A percentile compares a stretch with the other conserved stretches of the same genome.
phyloP scores from a whole-genome alignment of 352 stramenopile genomes.

The Globisporangium solare region DNA sequence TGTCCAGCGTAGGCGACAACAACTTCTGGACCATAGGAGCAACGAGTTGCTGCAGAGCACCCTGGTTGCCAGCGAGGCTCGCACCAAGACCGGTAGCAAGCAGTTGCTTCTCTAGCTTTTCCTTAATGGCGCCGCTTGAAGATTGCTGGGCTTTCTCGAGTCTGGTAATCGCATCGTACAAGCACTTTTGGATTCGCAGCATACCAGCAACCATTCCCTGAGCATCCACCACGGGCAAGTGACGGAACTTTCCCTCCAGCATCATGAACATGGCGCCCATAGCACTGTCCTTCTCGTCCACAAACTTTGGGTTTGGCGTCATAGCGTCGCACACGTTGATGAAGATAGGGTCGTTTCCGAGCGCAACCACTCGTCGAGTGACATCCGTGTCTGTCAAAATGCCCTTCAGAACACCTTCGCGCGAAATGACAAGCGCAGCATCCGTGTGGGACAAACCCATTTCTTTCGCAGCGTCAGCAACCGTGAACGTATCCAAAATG shows the following conservation, averaged over 20 bases:
- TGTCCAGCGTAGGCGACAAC: conserved; percentile 76
- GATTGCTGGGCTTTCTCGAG: conserved; percentile 90
- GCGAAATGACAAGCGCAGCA: conserved; percentile 90
- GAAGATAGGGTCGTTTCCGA: conserved; percentile 83
- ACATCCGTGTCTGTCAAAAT: conserved; percentile 96
- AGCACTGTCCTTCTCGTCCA: conserved; percentile 82
- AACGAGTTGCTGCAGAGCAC: conserved; percentile 65
- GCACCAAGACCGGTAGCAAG: conserved; percentile 43
- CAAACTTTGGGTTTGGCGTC: conserved; percentile 87
- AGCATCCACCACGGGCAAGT: conserved; percentile 93
- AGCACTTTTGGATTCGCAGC: conserved; percentile 98
- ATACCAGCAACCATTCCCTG: conserved; percentile 92
- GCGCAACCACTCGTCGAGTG: conserved; percentile 75
- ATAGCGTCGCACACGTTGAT: conserved; percentile 83
- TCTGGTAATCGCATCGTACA: conserved; percentile 97
- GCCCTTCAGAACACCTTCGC: conserved; percentile 86
- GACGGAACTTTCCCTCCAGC: conserved; percentile 92
- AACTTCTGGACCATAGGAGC: conserved; percentile 85
- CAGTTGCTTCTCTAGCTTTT: conserved; percentile 77
- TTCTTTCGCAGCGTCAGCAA: conserved; percentile 87
- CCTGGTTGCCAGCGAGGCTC: conserved; percentile 54
- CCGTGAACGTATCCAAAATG: conserved; percentile 75
- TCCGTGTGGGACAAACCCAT: conserved; percentile 90
- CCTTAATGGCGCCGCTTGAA: conserved; percentile 62
- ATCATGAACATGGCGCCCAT: conserved; percentile 92